Conservation (phyloP, 2,329 filamentous ascomycete species). For the Fusarium xyrophilum region DNA sequence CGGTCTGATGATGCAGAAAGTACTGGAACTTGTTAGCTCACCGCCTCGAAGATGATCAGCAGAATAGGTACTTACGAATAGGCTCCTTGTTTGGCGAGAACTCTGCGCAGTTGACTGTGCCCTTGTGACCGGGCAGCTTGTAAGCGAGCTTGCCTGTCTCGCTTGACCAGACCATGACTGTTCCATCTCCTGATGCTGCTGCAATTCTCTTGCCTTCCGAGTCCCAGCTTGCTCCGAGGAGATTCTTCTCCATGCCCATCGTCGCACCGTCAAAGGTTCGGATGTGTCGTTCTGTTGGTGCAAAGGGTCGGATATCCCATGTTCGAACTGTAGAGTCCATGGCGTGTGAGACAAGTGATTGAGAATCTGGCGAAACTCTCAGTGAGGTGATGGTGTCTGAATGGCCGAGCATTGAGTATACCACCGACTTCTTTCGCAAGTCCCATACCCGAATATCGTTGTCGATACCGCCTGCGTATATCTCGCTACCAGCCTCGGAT, state of each 20-base stretch:
- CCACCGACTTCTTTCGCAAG: slow-evolving; percentile 85
- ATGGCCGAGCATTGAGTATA: slow-evolving; percentile 89
- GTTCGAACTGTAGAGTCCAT: slow-evolving; percentile 94
- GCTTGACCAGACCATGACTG: slow-evolving; percentile 88
- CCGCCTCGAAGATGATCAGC: not conserved
- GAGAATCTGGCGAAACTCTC: slow-evolving; percentile 89
- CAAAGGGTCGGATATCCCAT: slow-evolving; percentile 96
- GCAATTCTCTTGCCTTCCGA: slow-evolving; percentile 84
- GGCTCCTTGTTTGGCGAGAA: slow-evolving; percentile 86
- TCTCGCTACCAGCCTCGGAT: slow-evolving; percentile 93
- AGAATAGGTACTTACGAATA: slow-evolving; percentile 74
- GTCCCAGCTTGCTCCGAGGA: slow-evolving; percentile 91
- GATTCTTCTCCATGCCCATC: slow-evolving; percentile 86
- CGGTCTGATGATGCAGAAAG: slow-evolving; percentile 90
- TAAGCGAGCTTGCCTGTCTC: slow-evolving; percentile 90
- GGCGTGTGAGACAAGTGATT: slow-evolving; percentile 86
- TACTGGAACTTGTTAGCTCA: slow-evolving; percentile 64
- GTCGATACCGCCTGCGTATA: slow-evolving; percentile 94
- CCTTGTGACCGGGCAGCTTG: slow-evolving; percentile 94
- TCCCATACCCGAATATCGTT: slow-evolving; percentile 99
- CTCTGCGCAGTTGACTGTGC: slow-evolving; percentile 92
- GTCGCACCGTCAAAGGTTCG: slow-evolving; percentile 92
- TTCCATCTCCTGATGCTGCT: slow-evolving; percentile 88
- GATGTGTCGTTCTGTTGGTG: slow-evolving; percentile 83
- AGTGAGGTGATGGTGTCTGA: slow-evolving; percentile 91